Evolutionary conservation across 2,329 filamentous ascomycete genomes (phyloP).

Genomic region (Raffaelea albimanens): DNA sequence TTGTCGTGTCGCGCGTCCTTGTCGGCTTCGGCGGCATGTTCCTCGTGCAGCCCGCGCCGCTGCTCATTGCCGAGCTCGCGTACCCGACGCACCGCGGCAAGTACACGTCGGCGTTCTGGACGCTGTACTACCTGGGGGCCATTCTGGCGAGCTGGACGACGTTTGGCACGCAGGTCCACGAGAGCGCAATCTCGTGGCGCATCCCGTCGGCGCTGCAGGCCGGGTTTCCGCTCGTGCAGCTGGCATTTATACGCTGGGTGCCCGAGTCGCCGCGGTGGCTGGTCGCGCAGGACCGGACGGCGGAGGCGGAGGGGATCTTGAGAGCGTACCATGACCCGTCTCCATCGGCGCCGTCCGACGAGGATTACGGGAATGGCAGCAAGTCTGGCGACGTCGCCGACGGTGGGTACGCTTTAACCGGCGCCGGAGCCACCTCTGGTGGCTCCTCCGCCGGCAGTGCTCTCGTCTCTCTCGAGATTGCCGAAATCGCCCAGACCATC

Average conservation of each 20-base stretch:
- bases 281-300: slow-evolving; percentile 33
- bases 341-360: not conserved
- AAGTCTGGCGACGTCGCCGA: not conserved
- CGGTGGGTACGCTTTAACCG: not conserved
- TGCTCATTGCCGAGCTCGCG: slow-evolving; percentile 10
- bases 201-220: slow-evolving; percentile 31
- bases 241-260: slow-evolving; percentile 28
- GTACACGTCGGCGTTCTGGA: slow-evolving; percentile 1
- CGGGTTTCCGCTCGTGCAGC: slow-evolving; percentile 32
- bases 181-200: slow-evolving; percentile 19
- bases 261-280: slow-evolving; percentile 47
- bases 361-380: not conserved
- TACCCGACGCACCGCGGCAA: slow-evolving; percentile 8
- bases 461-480: not conserved
- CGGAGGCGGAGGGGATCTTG: slow-evolving; percentile 40
- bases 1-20: slow-evolving; percentile 14
- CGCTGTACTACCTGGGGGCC: slow-evolving; percentile 3
- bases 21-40: slow-evolving; percentile 13
- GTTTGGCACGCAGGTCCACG: slow-evolving; percentile 23
- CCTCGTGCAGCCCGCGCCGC: slow-evolving; percentile 6
- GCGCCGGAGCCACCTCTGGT: not conserved
- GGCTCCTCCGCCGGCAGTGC: not conserved
- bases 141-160: slow-evolving; percentile 29
- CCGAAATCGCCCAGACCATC: slow-evolving; percentile 1
- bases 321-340: slow-evolving; percentile 19